Evolutionary conservation across 176 grass and related monocot species (phyloP).

Genomic region (Carex pumila): DNA sequence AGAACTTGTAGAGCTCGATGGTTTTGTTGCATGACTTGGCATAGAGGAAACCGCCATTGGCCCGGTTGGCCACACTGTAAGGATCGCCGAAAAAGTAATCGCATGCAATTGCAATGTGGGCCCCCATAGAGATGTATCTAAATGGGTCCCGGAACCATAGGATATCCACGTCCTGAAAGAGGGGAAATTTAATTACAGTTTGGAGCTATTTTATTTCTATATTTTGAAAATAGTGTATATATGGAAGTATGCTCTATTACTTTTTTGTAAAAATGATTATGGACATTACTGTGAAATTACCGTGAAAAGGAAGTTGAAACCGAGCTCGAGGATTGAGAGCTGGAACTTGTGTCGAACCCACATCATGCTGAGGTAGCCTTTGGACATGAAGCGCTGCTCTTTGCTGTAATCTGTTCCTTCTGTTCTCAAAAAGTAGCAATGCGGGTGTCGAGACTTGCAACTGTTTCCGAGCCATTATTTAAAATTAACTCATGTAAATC

Average conservation of each 20-base stretch:
- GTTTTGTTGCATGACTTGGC: conserved; percentile 51
- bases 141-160: conserved; percentile 92
- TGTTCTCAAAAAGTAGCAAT: conserved; percentile 58
- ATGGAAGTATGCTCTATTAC: not conserved
- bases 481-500: no score
- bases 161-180: conserved; percentile 68
- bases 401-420: conserved; percentile 59
- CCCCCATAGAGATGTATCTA: conserved; percentile 48
- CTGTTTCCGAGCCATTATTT: no score
- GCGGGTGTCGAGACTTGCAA: conserved; percentile 48
- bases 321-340: conserved; percentile 60
- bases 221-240: no score
- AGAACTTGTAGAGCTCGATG: conserved; percentile 58
- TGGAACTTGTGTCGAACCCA: conserved; percentile 62
- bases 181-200: not conserved
- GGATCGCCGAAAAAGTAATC: conserved; percentile 57
- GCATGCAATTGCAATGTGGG: conserved; percentile 64
- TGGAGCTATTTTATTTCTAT: no score
- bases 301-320: conserved; percentile 90
- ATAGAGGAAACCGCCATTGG: conserved; percentile 82
- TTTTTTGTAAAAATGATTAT: not conserved
- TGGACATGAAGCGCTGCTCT: no score
- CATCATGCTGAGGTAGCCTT: conserved; percentile 91
- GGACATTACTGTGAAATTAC: conserved; percentile 11
- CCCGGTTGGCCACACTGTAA: conserved; percentile 43